Evolutionary conservation across 345 rosid species (phyloP).

Genomic region (Eucalyptus regnans): DNA sequence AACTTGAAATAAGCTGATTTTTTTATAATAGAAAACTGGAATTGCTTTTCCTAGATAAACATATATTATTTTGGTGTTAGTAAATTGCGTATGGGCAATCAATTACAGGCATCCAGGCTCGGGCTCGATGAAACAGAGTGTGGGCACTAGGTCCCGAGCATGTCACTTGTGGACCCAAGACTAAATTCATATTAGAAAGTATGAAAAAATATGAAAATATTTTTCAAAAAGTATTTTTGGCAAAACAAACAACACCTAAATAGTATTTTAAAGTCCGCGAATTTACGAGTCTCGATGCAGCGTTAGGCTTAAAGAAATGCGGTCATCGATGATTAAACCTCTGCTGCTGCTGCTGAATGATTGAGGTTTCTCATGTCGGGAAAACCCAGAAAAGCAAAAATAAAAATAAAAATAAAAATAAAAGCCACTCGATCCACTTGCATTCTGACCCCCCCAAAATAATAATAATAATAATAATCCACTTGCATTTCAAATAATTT

Average conservation of each 20-base stretch:
- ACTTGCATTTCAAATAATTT: background rate
- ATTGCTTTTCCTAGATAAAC: too few relatives aligned
- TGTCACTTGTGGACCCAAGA: background rate
- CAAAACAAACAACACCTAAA: background rate
- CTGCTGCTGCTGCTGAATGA: background rate
- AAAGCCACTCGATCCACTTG: background rate
- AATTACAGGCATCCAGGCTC: too few relatives aligned
- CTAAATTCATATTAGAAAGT: too few relatives aligned
- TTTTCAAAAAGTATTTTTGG: background rate
- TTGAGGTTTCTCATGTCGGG: background rate
- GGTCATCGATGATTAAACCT: background rate
- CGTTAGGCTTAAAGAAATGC: background rate
- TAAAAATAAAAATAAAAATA: background rate
- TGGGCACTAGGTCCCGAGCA: too few relatives aligned
- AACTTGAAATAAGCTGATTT: background rate
- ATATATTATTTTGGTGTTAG: fast-evolving
- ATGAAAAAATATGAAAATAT: too few relatives aligned
- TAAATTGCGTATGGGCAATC: background rate
- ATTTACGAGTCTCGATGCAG: background rate
- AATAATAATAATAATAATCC: background rate
- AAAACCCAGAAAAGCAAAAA: background rate
- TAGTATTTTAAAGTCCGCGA: background rate
- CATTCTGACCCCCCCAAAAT: background rate
- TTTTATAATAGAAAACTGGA: too few relatives aligned
- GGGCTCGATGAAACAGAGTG: too few relatives aligned